Percentiles rank a stretch among this genome's conserved stretches.
These are phyloP conservation scores for Astrothelium subdiscretum DNA, from an alignment of 495 filamentous ascomycete species.

Conservation along the genomic window DNA sequence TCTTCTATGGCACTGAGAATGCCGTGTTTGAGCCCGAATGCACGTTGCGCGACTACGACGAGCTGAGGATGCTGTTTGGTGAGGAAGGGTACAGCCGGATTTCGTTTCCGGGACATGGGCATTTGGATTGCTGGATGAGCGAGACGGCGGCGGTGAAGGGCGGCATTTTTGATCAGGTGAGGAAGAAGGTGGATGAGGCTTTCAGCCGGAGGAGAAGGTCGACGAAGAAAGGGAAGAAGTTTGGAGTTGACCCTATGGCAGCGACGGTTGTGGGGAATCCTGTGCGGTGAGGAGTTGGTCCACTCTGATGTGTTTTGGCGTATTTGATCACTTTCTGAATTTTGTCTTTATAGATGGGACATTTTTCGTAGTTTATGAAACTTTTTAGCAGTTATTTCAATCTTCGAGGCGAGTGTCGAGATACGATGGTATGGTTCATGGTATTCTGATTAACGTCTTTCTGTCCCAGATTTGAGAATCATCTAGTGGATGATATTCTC, in stretches of 20 bases:
- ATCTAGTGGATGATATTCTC: too few species aligned
- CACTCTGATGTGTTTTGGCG: neutral
- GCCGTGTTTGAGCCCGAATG: slow-evolving; percentile 47
- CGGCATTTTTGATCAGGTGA: neutral
- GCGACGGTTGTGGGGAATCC: neutral
- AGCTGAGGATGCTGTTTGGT: slow-evolving; percentile 44
- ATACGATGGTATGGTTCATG: too few species aligned
- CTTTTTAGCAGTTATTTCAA: too few species aligned
- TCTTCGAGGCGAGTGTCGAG: too few species aligned
- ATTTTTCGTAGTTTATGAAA: too few species aligned
- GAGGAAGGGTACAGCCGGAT: slow-evolving; percentile 37
- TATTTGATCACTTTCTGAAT: too few species aligned
- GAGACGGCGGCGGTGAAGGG: neutral
- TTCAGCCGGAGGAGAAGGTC: neutral
- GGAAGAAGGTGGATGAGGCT: neutral
- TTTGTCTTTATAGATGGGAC: too few species aligned
- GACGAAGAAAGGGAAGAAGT: neutral
- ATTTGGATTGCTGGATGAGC: slow-evolving; percentile 53
- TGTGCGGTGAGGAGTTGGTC: neutral
- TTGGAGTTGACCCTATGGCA: neutral
- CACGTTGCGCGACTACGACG: slow-evolving; percentile 46
- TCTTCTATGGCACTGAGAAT: slow-evolving; percentile 49
- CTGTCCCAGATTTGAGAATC: too few species aligned
- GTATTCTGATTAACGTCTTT: too few species aligned
- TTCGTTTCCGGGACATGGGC: slow-evolving; percentile 52